Evolutionary conservation across 805 yeast species (phyloP).

Genomic region (Suhomyces xylopsoci): DNA sequence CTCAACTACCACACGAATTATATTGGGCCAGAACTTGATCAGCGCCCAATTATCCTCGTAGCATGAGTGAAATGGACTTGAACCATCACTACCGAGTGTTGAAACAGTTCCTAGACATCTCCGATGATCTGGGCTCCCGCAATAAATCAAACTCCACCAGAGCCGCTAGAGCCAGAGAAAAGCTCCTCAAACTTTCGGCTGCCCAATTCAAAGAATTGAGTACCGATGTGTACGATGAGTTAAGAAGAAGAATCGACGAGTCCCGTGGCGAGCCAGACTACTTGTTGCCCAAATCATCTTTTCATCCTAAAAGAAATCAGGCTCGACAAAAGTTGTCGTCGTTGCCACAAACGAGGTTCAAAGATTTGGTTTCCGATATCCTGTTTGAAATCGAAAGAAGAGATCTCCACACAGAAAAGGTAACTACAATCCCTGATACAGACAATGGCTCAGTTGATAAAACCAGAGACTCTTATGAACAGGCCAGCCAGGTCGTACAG

Average conservation of each 20-base stretch:
- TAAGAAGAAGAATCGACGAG: slow-evolving; percentile 71
- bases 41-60: neutral
- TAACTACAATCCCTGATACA: slow-evolving; percentile 1
- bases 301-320: slow-evolving; percentile 92
- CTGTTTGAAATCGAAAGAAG: slow-evolving; percentile 82
- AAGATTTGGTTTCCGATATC: slow-evolving; percentile 88
- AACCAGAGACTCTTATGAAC: neutral
- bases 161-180: slow-evolving; percentile 81
- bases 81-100: slow-evolving; percentile 48
- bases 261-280: slow-evolving; percentile 57
- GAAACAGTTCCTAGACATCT: slow-evolving; percentile 48
- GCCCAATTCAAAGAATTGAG: slow-evolving; percentile 86
- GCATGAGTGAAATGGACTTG: slow-evolving; percentile 24
- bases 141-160: slow-evolving; percentile 47
- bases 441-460: neutral
- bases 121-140: slow-evolving; percentile 44
- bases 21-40: neutral
- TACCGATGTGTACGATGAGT: slow-evolving; percentile 93
- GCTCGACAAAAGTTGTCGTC: slow-evolving; percentile 90
- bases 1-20: neutral
- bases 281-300: slow-evolving; percentile 64
- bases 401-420: slow-evolving; percentile 42
- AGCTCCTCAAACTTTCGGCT: slow-evolving; percentile 72
- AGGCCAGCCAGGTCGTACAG: neutral
- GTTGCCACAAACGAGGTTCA: slow-evolving; percentile 76